Evolutionary conservation across 805 yeast genomes (phyloP).

Genomic region (Saturnispora ahearnii): DNA sequence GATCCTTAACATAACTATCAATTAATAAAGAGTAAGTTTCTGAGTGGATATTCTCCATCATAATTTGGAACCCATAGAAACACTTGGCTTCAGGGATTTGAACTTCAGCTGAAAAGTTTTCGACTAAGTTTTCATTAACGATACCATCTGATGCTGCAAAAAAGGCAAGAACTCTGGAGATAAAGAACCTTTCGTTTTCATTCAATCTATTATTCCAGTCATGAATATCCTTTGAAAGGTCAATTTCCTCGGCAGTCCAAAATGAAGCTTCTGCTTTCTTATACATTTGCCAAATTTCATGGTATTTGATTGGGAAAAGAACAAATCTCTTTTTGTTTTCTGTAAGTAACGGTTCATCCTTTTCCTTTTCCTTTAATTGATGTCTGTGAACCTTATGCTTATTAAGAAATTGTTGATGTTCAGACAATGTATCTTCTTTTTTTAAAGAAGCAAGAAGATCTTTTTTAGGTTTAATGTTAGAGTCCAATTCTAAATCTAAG

Average conservation of each 20-base stretch:
- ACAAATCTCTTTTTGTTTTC: slow-evolving; percentile 89
- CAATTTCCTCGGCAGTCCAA: slow-evolving; percentile 99
- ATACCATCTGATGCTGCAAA: slow-evolving; percentile 99
- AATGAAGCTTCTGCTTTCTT: slow-evolving; percentile 98
- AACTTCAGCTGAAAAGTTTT: slow-evolving; percentile 95
- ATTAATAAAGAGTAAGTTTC: slow-evolving; percentile 93
- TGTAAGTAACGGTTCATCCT: slow-evolving; percentile 76
- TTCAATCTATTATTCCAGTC: slow-evolving; percentile 90
- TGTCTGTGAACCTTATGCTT: slow-evolving; percentile 67
- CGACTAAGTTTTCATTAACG: slow-evolving; percentile 95
- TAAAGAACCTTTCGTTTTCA: slow-evolving; percentile 86
- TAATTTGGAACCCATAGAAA: slow-evolving; percentile 98
- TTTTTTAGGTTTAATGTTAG: slow-evolving; percentile 26
- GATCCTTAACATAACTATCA: slow-evolving; percentile 93
- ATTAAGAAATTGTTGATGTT: slow-evolving; percentile 48
- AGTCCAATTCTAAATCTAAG: slow-evolving; percentile 36
- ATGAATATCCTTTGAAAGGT: slow-evolving; percentile 77
- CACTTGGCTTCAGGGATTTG: slow-evolving; percentile 97
- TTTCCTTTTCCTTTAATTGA: slow-evolving; percentile 62
- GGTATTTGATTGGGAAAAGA: slow-evolving; percentile 91
- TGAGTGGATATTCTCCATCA: slow-evolving; percentile 98
- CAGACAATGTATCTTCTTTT: slow-evolving; percentile 19
- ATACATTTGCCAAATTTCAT: slow-evolving; percentile 98
- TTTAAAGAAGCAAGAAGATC: slow-evolving; percentile 23
- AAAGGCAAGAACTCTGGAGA: slow-evolving; percentile 90